Conservation (phyloP, 139 green algal genomes). For the Chlorella sp. region DNA sequence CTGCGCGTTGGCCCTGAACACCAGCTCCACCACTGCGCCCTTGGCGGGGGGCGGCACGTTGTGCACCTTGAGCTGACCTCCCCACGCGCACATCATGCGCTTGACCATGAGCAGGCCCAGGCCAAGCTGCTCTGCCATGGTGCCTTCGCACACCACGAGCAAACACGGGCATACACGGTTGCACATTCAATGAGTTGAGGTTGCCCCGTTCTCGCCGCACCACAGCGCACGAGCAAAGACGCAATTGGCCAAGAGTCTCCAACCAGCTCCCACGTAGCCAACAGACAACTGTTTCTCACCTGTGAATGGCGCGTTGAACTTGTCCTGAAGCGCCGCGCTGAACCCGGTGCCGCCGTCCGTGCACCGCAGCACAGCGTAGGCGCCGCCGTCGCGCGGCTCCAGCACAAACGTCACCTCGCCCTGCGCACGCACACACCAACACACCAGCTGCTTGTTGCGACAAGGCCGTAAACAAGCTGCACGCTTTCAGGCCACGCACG, state of each 20-base stretch:
- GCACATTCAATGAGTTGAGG: neutral
- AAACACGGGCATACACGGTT: neutral
- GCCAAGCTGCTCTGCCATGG: slow-evolving; percentile 11
- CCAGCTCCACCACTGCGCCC: neutral
- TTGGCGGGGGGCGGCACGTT: neutral
- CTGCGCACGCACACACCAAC: neutral
- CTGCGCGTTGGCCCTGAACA: neutral
- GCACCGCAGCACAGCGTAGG: slow-evolving; percentile 11
- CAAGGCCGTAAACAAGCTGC: too few relatives aligned
- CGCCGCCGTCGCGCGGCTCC: neutral
- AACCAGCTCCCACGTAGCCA: neutral
- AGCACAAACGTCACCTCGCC: slow-evolving; percentile 26
- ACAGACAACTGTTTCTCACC: neutral
- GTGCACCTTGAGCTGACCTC: neutral
- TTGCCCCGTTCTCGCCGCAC: too few relatives aligned
- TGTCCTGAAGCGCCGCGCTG: slow-evolving; percentile 15
- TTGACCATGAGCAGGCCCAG: slow-evolving; percentile 15
- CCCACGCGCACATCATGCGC: slow-evolving; percentile 10
- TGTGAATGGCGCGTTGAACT: slow-evolving; percentile 27
- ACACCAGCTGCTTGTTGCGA: too few relatives aligned
- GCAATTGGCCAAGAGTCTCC: too few relatives aligned
- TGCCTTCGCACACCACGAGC: neutral
- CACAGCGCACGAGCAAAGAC: too few relatives aligned
- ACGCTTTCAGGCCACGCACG: neutral
- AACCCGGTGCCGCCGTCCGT: slow-evolving; percentile 20